Evolutionary conservation across 2,329 filamentous ascomycete genomes (phyloP).

Genomic region (Phoma sp.): DNA sequence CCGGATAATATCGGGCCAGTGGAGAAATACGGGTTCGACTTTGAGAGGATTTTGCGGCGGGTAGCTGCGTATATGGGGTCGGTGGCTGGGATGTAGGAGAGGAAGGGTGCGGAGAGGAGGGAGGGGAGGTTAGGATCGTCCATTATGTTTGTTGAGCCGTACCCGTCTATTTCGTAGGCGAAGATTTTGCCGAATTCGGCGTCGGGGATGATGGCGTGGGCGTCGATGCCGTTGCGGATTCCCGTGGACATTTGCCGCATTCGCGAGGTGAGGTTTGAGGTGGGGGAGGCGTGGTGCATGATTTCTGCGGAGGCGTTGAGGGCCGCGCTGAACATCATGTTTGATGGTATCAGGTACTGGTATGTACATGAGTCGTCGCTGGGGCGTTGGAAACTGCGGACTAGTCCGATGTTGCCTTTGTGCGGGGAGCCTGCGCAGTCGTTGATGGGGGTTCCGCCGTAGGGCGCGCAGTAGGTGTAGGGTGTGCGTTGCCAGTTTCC

Average conservation of each 20-base stretch:
- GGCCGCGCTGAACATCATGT: slow-evolving; percentile 76
- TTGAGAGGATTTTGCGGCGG: slow-evolving; percentile 51
- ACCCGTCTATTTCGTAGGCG: slow-evolving; percentile 59
- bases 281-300: slow-evolving; percentile 52
- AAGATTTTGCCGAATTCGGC: slow-evolving; percentile 50
- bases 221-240: slow-evolving; percentile 54
- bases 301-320: slow-evolving; percentile 62
- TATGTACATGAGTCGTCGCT: slow-evolving; percentile 60
- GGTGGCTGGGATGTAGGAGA: slow-evolving; percentile 59
- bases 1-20: slow-evolving; percentile 55
- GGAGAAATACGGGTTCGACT: slow-evolving; percentile 58
- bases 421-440: slow-evolving; percentile 59
- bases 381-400: slow-evolving; percentile 59
- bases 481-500: slow-evolving; percentile 54
- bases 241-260: slow-evolving; percentile 64
- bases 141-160: slow-evolving; percentile 64
- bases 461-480: slow-evolving; percentile 55
- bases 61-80: slow-evolving; percentile 56
- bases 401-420: slow-evolving; percentile 55
- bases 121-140: slow-evolving; percentile 76
- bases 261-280: slow-evolving; percentile 56
- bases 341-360: slow-evolving; percentile 59
- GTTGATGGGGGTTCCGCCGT: slow-evolving; percentile 60
- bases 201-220: slow-evolving; percentile 49
- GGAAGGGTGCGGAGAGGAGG: slow-evolving; percentile 68